Evolutionary conservation across 176 grass and related monocot species (phyloP), one percentile per base, ranked within the genome.

Genomic region (Rhipidocladum racemiflorum): DNA sequence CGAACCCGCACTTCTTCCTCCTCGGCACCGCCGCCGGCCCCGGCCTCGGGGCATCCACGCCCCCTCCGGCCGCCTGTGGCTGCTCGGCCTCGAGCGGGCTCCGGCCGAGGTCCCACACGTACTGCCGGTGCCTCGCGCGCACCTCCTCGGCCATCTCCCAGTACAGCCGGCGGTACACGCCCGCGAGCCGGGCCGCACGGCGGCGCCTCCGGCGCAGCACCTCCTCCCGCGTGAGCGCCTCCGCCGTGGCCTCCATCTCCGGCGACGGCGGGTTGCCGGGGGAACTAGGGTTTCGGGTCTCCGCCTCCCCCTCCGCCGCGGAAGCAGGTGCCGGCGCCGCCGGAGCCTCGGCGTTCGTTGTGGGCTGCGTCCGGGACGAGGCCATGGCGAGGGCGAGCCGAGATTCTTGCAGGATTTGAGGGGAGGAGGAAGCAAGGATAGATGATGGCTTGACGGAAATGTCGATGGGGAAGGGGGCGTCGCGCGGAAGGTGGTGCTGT

Each of bases 131-230:
- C 66, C 88, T 88, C 59, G 67, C 34, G 61, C 92, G 75, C 81
- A 98, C 80, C 84, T 98, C 92, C 92, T 98, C 90, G 15, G 82
- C 65, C 25, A 98, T 76, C 32, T 70, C 71, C 95, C 95, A 98
- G 79, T 98, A 95, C 6, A 93, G 86, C 3, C 62, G 73, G 55
- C 86, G 76, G 75, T 98, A 95, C 25, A 86, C 25, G 42, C 34
- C 75, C 20, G 45, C 78, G 24, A 97, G 85, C 21, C 83, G 87
- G 17, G 55, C 74, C 8, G 87, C 45, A 3, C 90, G 86, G 7
- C 89, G 88, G 9, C 66, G 61, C 1, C 92, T 85, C 25, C 90
- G 88, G 20, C 95, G 95, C 14, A 95, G 86, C 16, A 98, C 88
- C 82, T 98, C 95, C 79, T 93, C 95, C 27, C 88, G 82, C 35